Evolutionary conservation across 2,329 filamentous ascomycete species (phyloP).

Genomic region (Anthostomella pinea): DNA sequence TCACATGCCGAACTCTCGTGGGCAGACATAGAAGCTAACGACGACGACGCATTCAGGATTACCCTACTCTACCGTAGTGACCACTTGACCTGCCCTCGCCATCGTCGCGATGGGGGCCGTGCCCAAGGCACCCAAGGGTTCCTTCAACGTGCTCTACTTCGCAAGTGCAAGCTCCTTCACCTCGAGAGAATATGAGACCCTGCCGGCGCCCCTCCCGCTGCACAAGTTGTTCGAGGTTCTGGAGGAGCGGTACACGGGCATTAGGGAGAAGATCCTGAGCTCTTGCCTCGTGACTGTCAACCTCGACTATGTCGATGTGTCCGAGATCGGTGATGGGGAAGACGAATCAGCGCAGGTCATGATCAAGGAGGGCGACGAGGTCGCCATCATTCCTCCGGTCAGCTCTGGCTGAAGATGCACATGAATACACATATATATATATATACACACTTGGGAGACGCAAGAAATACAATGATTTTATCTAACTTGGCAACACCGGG

Average conservation of each 20-base stretch:
- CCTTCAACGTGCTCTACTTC: slow-evolving; percentile 82
- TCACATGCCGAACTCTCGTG: slow-evolving; percentile 1
- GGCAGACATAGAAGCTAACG: slow-evolving; percentile 10
- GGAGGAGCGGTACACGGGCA: slow-evolving; percentile 68
- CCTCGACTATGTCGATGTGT: slow-evolving; percentile 73
- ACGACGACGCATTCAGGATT: slow-evolving; percentile 1
- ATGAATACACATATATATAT: background rate
- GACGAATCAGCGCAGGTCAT: slow-evolving; percentile 36
- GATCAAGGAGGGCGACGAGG: slow-evolving; percentile 74
- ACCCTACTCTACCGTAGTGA: background rate
- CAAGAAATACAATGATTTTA: too few species aligned
- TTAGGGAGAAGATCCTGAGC: slow-evolving; percentile 64
- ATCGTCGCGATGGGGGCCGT: slow-evolving; percentile 40
- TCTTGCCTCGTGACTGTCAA: slow-evolving; percentile 79
- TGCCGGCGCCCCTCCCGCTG: slow-evolving; percentile 65
- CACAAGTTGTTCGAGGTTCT: slow-evolving; percentile 62
- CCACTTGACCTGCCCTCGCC: slow-evolving; percentile 3
- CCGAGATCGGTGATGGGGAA: slow-evolving; percentile 41
- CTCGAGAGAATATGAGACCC: slow-evolving; percentile 59
- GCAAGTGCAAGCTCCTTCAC: slow-evolving; percentile 72
- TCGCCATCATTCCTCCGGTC: slow-evolving; percentile 83
- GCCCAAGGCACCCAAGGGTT: slow-evolving; percentile 53
- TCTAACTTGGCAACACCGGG: too few species aligned
- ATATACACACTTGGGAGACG: too few species aligned
- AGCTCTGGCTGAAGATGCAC: slow-evolving; percentile 65